Conservation (phyloP, 2,329 filamentous ascomycete genomes). For the Xylaria sp. region DNA sequence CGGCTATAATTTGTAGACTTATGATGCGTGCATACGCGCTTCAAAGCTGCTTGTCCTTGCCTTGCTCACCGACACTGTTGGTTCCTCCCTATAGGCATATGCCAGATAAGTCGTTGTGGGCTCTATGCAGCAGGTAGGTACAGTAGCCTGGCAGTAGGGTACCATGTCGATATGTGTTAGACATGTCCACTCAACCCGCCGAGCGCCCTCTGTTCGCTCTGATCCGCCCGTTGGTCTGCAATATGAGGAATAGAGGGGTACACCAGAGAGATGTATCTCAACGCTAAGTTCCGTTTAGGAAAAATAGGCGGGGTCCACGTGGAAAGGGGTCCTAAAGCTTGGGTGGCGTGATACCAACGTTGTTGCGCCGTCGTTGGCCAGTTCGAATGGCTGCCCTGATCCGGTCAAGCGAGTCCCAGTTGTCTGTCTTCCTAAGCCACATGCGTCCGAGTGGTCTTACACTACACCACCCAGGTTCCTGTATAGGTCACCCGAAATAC, state of each 20-base stretch:
- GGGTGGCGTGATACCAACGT: conserved; percentile 37
- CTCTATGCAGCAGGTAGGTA: conserved; percentile 16
- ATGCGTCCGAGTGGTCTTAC: conserved; percentile 11
- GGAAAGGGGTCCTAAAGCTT: conserved; percentile 27
- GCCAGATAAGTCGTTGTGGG: conserved; percentile 13
- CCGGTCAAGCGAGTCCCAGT: conserved; percentile 33
- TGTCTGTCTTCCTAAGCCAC: conserved; percentile 30
- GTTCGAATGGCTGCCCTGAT: conserved; percentile 18
- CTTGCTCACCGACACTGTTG: conserved; percentile 28
- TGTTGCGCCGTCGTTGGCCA: conserved; percentile 17
- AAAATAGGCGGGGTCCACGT: conserved; percentile 39
- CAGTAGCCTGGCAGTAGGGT: conserved; percentile 16
- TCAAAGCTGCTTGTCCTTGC: conserved; percentile 1
- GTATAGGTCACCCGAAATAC: background rate
- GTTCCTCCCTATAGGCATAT: background rate
- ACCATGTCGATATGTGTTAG: background rate
- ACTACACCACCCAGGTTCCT: background rate
- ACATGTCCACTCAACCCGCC: conserved; percentile 8
- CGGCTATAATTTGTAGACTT: background rate
- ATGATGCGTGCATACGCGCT: conserved; percentile 17
- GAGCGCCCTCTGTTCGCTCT: background rate
- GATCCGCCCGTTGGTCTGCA: background rate
- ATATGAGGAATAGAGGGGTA: conserved; percentile 2
- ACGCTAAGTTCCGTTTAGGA: conserved; percentile 20
- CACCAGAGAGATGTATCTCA: background rate